Conservation (phyloP, 1,139 yeast species). For the Eremothecium gossypii region DNA sequence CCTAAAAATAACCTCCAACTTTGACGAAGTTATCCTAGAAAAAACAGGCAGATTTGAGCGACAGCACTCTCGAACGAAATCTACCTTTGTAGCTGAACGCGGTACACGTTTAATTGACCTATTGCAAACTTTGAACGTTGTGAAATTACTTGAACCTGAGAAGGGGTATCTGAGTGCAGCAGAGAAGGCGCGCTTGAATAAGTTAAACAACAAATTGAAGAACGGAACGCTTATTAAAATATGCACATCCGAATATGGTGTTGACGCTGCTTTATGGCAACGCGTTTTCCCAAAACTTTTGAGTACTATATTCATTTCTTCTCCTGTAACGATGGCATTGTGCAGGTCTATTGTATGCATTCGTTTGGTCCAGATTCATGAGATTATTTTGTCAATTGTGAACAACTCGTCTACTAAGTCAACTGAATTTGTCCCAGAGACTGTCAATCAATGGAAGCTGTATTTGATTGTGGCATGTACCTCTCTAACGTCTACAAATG, state of each 20-base stretch:
- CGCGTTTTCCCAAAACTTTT: slow-evolving; percentile 73
- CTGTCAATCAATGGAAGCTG: slow-evolving; percentile 80
- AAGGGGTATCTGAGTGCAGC: slow-evolving; percentile 61
- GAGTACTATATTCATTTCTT: slow-evolving; percentile 61
- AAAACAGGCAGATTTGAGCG: slow-evolving; percentile 30
- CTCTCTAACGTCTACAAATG: slow-evolving; percentile 81
- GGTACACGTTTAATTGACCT: slow-evolving; percentile 75
- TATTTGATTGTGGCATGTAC: slow-evolving; percentile 88
- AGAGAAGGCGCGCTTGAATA: slow-evolving; percentile 63
- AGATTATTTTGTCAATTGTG: slow-evolving; percentile 57
- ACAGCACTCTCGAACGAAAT: slow-evolving; percentile 48
- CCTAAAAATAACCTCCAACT: slow-evolving; percentile 65
- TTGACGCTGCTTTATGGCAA: slow-evolving; percentile 93
- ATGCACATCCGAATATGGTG: slow-evolving; percentile 89
- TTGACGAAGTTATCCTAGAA: slow-evolving; percentile 71
- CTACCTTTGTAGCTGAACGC: slow-evolving; percentile 69
- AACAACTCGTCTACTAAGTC: slow-evolving; percentile 32
- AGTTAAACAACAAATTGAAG: slow-evolving; percentile 47
- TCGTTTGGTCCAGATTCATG: slow-evolving; percentile 82
- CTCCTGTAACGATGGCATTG: slow-evolving; percentile 90
- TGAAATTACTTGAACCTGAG: slow-evolving; percentile 52
- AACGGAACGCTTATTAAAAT: slow-evolving; percentile 59
- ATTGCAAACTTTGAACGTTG: slow-evolving; percentile 60
- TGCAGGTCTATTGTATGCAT: slow-evolving; percentile 91
- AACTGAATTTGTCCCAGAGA: slow-evolving; percentile 53